Evolutionary conservation across 768 basidiomycete genomes (phyloP).

Genomic region (Podaxis sp.): DNA sequence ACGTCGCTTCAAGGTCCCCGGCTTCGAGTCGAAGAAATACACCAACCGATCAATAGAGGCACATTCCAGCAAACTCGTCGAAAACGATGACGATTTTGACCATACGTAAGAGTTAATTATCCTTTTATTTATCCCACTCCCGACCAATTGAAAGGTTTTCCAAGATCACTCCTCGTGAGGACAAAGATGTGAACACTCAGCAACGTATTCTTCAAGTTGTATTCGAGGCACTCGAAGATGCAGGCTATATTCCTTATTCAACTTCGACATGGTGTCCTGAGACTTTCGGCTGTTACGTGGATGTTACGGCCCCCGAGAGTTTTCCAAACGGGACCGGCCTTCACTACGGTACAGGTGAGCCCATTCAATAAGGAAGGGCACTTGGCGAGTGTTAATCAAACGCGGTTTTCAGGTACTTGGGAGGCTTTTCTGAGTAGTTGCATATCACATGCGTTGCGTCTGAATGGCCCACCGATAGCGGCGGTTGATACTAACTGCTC

Average conservation of each 20-base stretch:
- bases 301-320: slow-evolving; percentile 69
- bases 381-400: not conserved
- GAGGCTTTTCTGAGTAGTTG: slow-evolving; percentile 67
- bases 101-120: slow-evolving; percentile 29
- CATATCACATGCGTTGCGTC: slow-evolving; percentile 62
- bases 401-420: slow-evolving; percentile 47
- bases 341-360: slow-evolving; percentile 63
- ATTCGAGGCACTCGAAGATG: slow-evolving; percentile 63
- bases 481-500: slow-evolving; percentile 77
- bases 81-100: slow-evolving; percentile 56
- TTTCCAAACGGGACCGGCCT: slow-evolving; percentile 58
- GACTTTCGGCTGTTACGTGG: slow-evolving; percentile 61
- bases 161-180: slow-evolving; percentile 69
- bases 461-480: slow-evolving; percentile 68
- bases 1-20: slow-evolving; percentile 46
- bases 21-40: slow-evolving; percentile 28
- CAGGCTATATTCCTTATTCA: slow-evolving; percentile 62
- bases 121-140: not conserved
- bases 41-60: slow-evolving; percentile 43
- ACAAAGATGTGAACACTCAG: slow-evolving; percentile 73
- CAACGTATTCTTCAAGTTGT: slow-evolving; percentile 65
- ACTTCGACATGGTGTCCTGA: slow-evolving; percentile 48
- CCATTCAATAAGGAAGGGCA: not conserved
- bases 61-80: slow-evolving; percentile 60
- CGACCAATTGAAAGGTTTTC: slow-evolving; percentile 42